Base-by-base conservation (phyloP, 2,329 filamentous ascomycete species). In the Nemania abortiva region DNA sequence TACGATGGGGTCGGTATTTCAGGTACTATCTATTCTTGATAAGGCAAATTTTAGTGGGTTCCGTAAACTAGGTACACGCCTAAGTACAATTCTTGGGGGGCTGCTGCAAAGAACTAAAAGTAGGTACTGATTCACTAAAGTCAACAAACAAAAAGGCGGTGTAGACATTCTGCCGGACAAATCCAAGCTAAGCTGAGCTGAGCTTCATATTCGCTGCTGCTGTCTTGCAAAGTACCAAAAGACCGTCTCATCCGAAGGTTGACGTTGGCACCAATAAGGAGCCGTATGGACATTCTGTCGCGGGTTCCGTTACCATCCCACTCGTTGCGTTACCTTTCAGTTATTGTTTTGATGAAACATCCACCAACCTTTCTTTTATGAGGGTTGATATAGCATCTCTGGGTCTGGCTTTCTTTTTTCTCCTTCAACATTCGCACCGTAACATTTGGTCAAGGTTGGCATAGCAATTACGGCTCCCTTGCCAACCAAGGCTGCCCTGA, bases 91-190 rank as follows among this genome's bases (percentile, higher is more conserved):
- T 1, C 1, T 10, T 13, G n/a, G n/a, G 39, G 37, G 13, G 29
- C 29, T 39, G 1, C 54, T 20, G 6, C 7, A 49, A 57, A 39
- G 52, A 58, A 68, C 29, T 34, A 34, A 47, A 47, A 18, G 42
- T n/a, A n/a, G n/a, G n/a, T n/a, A n/a, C 42, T 2, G 15, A n/a
- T 47, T n/a, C 42, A 6, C 42, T 65, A 70, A 70, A 49, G 65
- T 70, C 69, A 70, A 69, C 66, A 69, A 71, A 66, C 31, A 45
- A 20, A 15, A 54, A 31, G 67, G 67, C 70, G 70, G 70, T 71
- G 67, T 65, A 63, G n/a, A 22, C 57, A 49, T 71, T 70, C 67
- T 71, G 70, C 70, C 70, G 49, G 64, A 56, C 66, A 66, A 69
- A 66, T 50, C 13, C 24, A 18, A 61, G 57, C n/a, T n/a, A n/a